phyloP scores from a whole-genome alignment of 164 flowering plant species.

The Umbellularia californica region DNA sequence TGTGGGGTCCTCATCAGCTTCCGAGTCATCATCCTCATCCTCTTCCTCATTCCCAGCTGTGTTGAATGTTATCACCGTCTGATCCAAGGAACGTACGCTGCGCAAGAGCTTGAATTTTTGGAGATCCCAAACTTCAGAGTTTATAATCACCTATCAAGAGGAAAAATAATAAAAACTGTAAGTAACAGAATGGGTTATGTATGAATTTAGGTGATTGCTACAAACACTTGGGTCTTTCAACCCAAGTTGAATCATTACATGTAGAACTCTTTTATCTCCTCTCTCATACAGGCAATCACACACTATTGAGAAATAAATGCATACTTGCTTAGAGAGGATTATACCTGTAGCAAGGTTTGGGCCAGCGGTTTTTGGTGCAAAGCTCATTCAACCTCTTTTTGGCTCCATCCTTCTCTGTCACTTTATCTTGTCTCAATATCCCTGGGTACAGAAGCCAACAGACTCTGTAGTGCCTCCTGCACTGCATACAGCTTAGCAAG shows the following conservation, averaged over 20 bases:
- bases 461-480: conserved; percentile 37
- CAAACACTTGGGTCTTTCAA: too few relatives aligned
- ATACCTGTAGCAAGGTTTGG: conserved; percentile 51
- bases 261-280: background rate
- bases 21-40: too few relatives aligned
- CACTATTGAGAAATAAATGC: background rate
- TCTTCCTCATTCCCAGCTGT: too few relatives aligned
- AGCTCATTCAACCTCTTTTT: conserved; percentile 53
- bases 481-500: conserved; percentile 56
- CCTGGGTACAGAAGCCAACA: conserved; percentile 9
- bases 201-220: too few relatives aligned
- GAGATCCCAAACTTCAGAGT: too few relatives aligned
- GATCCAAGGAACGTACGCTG: too few relatives aligned
- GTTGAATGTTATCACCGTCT: too few relatives aligned
- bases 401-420: conserved; percentile 39
- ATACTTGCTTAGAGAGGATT: conserved; percentile 3
- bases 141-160: too few relatives aligned
- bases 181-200: too few relatives aligned
- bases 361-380: conserved; percentile 51
- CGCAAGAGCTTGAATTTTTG: too few relatives aligned
- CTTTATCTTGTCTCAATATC: background rate
- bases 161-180: too few relatives aligned
- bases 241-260: background rate
- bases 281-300: background rate
- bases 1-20: too few relatives aligned